These are phyloP conservation scores for Sechiopsis laciniata DNA, from an alignment of 306 rosid species.

Conservation along the genomic window DNA sequence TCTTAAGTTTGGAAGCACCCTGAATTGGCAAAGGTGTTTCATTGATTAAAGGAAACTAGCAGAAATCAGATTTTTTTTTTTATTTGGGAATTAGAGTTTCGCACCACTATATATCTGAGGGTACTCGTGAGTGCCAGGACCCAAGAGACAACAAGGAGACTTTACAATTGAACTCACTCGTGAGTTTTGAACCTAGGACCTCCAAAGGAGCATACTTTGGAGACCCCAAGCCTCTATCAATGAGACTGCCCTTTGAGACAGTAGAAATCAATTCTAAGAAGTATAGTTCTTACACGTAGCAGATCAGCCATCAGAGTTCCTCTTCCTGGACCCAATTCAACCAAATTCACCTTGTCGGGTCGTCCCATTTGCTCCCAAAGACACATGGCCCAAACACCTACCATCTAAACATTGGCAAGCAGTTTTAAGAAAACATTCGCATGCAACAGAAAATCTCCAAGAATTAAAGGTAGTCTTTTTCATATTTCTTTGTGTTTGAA, in stretches of 20 bases:
- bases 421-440: slow-evolving; percentile 20
- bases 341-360: slow-evolving; percentile 54
- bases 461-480: neutral
- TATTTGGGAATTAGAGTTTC: too few species aligned
- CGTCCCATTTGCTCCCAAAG: slow-evolving; percentile 99
- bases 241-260: neutral
- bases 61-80: too few species aligned
- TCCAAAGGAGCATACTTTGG: too few species aligned
- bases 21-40: slow-evolving; percentile 28
- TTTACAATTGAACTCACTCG: too few species aligned
- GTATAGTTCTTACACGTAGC: slow-evolving; percentile 49
- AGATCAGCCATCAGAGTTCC: slow-evolving; percentile 95
- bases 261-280: neutral
- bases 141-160: too few species aligned
- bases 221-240: too few species aligned
- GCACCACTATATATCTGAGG: too few species aligned
- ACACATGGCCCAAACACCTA: slow-evolving; percentile 96
- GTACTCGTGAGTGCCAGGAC: too few species aligned
- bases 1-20: slow-evolving; percentile 75
- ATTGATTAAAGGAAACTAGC: slow-evolving; percentile 3
- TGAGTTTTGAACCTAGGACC: too few species aligned
- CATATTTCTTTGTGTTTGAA: neutral
- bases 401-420: slow-evolving; percentile 48
- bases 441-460: slow-evolving; percentile 9
- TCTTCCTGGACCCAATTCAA: slow-evolving; percentile 93